phyloP scores from a whole-genome alignment of 257 asterid species.

The Haberlea rhodopensis region DNA sequence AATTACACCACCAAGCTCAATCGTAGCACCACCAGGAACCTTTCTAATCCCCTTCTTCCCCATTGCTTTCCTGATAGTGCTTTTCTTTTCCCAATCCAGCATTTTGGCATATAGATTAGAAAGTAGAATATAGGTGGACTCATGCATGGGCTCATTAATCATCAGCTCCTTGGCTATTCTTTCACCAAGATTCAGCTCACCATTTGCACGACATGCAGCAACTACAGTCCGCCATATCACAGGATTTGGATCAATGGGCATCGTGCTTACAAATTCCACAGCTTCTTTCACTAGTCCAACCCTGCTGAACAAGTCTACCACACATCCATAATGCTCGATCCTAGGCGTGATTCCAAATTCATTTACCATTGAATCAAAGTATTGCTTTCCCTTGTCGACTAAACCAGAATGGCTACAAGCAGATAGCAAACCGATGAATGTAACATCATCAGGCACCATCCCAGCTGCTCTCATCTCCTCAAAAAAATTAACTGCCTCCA shows the following conservation, averaged over 20 bases:
- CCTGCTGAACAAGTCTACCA: conserved; percentile 76
- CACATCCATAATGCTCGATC: conserved; percentile 84
- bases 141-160: conserved; percentile 51
- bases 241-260: conserved; percentile 70
- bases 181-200: conserved; percentile 56
- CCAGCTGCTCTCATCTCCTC: conserved; percentile 62
- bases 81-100: conserved; percentile 66
- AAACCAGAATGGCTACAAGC: conserved; percentile 89
- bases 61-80: conserved; percentile 56
- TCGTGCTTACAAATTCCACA: conserved; percentile 46
- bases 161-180: conserved; percentile 45
- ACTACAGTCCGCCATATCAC: conserved; percentile 60
- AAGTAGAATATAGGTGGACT: conserved; percentile 64
- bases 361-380: conserved; percentile 53
- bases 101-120: conserved; percentile 59
- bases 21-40: conserved; percentile 77
- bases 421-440: conserved; percentile 63
- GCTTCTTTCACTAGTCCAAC: conserved; percentile 66
- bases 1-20: conserved; percentile 50
- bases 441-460: conserved; percentile 57
- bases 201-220: conserved; percentile 51
- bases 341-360: conserved; percentile 54
- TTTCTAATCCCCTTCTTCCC: conserved; percentile 62
- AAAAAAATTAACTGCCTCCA: conserved; percentile 55
- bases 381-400: conserved; percentile 51